Base-by-base conservation (phyloP, 2,329 filamentous ascomycete genomes). In the Diaporthe vaccinii region DNA sequence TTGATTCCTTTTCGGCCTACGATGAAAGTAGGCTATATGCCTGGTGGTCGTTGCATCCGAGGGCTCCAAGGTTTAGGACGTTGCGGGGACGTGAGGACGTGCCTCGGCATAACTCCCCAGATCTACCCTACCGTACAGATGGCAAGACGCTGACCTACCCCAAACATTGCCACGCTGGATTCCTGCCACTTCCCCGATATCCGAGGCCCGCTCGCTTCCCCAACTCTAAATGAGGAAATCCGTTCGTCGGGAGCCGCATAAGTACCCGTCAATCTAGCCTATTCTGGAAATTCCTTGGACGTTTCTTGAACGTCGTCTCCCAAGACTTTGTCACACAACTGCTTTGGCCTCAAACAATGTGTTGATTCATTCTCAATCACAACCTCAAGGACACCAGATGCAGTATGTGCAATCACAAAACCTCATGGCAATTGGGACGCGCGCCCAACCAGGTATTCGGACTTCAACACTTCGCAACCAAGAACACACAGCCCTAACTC, bases 161-260 rank as follows among this genome's bases (percentile, higher is more conserved):
- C 57, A 59, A 25, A 9, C 2, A 9, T n/a, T 15, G 36, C 57
- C 31, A n/a, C 9, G 34, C 34, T n/a, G 3, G n/a, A 69, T 31
- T 34, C 65, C 49, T 69, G 49, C 20, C 36, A 0, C 46, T 41
- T 41, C 46, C 34, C 65, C 65, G 49, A 55, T 28, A 55, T 41
- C 46, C 46, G 34, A 69, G 65, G 65, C 46, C 46, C 34, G 55
- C 49, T 53, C 4, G 20, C n/a, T 36, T 68, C 44, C 62, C 62
- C 44, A 49, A 53, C 14, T 51, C 62, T 46, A 14, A 22, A 51
- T 36, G 5, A 25, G 62, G 62, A 68, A 51, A 39, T 2, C 34
- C n/a, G n/a, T 55, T 69, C 65, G 46, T 69, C 22, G 65, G 39
- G 65, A 69, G 65, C 65, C 65, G 65, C 65, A 55, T 14, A 6